phyloP scores from a whole-genome alignment of 306 rosid species.

The Rosa multiflora region DNA sequence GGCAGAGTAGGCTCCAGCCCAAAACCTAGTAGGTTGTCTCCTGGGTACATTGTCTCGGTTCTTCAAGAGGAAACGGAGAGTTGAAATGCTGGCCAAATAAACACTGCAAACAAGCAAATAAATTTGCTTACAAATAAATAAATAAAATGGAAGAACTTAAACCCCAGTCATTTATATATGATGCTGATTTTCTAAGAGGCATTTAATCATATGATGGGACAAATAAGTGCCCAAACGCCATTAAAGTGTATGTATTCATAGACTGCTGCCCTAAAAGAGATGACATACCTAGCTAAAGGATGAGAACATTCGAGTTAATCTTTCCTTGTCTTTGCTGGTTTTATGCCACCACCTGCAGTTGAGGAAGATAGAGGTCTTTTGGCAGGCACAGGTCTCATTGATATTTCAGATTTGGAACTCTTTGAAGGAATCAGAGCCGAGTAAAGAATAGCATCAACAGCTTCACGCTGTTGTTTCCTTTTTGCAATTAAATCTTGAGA shows the following conservation, averaged over 20 bases:
- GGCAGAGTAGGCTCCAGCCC: not conserved
- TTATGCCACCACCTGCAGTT: slow-evolving; percentile 35
- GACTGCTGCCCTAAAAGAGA: not conserved
- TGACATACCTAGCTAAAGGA: slow-evolving; percentile 29
- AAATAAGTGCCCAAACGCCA: not conserved
- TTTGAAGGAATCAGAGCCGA: slow-evolving; percentile 78
- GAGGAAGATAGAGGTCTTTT: slow-evolving; percentile 54
- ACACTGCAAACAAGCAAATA: not conserved
- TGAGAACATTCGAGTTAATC: slow-evolving; percentile 35
- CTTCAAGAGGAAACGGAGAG: not conserved
- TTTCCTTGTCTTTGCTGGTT: slow-evolving; percentile 60
- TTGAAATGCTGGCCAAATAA: not conserved
- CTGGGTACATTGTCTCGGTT: not conserved
- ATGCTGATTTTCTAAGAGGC: not conserved
- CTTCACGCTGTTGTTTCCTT: slow-evolving; percentile 91
- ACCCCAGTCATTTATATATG: not conserved
- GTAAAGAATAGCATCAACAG: slow-evolving; percentile 82
- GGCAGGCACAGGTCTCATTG: slow-evolving; percentile 36
- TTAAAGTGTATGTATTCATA: not conserved
- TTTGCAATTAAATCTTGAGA: slow-evolving; percentile 58
- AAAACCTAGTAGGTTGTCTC: not conserved
- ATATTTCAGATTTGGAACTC: slow-evolving; percentile 56
- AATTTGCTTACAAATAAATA: not conserved
- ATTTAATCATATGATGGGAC: not conserved
- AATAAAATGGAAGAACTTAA: not conserved